Conservation (phyloP, 176 grass and related monocot genomes). For the Metroxylon sagu region DNA sequence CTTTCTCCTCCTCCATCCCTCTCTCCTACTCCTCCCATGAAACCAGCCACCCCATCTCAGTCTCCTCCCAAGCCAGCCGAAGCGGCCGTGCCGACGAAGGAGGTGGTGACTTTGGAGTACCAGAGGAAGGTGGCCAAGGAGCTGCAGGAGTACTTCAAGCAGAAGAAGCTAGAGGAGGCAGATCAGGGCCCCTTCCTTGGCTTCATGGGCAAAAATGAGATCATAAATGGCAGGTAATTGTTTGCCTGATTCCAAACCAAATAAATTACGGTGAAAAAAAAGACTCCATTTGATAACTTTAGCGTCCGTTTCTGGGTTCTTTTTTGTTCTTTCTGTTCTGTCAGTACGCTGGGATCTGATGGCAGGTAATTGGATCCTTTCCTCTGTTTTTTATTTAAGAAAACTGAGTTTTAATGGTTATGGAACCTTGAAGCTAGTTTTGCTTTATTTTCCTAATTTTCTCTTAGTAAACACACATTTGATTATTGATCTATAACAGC, state of each 20-base stretch:
- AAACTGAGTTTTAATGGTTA: too few relatives aligned
- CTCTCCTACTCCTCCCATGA: slow-evolving; percentile 27
- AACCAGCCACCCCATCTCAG: slow-evolving; percentile 11
- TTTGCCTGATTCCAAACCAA: not conserved
- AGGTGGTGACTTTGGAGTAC: slow-evolving; percentile 72
- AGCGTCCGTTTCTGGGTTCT: not conserved
- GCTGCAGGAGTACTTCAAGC: slow-evolving; percentile 94
- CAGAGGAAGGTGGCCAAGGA: slow-evolving; percentile 98
- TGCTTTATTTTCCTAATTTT: too few relatives aligned
- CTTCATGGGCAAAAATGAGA: slow-evolving; percentile 79
- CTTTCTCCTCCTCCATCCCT: slow-evolving; percentile 43
- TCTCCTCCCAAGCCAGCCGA: slow-evolving; percentile 24
- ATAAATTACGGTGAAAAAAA: not conserved
- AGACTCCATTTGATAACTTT: not conserved
- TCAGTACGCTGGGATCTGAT: too few relatives aligned
- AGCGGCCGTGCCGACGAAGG: slow-evolving; percentile 7
- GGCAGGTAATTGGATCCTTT: too few relatives aligned
- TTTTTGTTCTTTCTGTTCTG: too few relatives aligned
- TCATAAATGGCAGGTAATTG: slow-evolving; percentile 84
- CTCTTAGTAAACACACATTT: too few relatives aligned
- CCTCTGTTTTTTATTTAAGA: too few relatives aligned
- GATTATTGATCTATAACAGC: too few relatives aligned
- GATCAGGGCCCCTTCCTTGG: slow-evolving; percentile 81
- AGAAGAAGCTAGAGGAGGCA: slow-evolving; percentile 88
- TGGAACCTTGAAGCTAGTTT: too few relatives aligned